A percentile compares a stretch with the other conserved stretches of the same genome.
Evolutionary conservation across 352 stramenopile species (phyloP).

Genomic region (Pythium scleroteichum): DNA sequence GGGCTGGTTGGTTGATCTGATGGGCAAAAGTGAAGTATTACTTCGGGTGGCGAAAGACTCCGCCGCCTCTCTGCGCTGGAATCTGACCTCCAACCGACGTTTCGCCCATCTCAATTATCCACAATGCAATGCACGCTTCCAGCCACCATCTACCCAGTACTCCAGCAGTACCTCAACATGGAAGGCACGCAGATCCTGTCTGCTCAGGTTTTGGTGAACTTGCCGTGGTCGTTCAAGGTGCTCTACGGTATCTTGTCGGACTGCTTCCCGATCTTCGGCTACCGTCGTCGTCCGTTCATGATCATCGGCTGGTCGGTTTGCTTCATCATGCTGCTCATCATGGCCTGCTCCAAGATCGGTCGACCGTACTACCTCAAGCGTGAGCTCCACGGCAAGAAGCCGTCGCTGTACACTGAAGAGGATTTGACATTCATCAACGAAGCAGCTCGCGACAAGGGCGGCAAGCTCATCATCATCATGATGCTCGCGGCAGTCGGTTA

Average conservation of each 20-base stretch:
- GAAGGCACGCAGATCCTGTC: constrained; percentile 15
- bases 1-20: too few species aligned
- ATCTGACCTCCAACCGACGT: too few species aligned
- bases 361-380: constrained; percentile 51
- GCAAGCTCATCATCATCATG: constrained; percentile 53
- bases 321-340: constrained; percentile 44
- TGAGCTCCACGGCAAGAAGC: constrained; percentile 19
- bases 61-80: too few species aligned
- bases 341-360: constrained; percentile 40
- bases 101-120: too few species aligned
- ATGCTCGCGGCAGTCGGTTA: constrained; percentile 53
- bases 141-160: constrained; percentile 27
- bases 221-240: too few species aligned
- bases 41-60: too few species aligned
- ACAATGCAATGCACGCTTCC: constrained; percentile 9
- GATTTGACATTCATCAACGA: constrained; percentile 41
- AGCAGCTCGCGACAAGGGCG: constrained; percentile 18
- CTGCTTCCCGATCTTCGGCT: too few species aligned
- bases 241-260: too few species aligned
- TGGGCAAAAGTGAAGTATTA: too few species aligned
- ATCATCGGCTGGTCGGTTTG: constrained; percentile 1
- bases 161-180: constrained; percentile 36
- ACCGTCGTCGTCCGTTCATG: too few species aligned
- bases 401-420: constrained; percentile 20
- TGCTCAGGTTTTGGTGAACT: too few species aligned